These are phyloP conservation scores for Nepenthes alata DNA, from an alignment of 179 eudicot species.

Conservation along the genomic window DNA sequence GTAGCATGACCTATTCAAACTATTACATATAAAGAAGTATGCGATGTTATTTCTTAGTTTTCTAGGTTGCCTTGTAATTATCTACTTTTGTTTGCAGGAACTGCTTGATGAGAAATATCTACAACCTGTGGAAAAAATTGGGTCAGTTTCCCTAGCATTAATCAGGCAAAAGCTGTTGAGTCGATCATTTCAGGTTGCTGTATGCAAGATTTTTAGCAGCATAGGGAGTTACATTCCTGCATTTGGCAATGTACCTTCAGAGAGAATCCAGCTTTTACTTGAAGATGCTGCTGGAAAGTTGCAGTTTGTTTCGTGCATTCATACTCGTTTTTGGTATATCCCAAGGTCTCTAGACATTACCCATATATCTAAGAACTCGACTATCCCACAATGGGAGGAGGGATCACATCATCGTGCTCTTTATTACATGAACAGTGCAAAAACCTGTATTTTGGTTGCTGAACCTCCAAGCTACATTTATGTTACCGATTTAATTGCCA, in stretches of 20 bases:
- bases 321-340: constrained; percentile 73
- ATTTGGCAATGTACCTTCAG: constrained; percentile 22
- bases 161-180: constrained; percentile 54
- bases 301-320: constrained; percentile 58
- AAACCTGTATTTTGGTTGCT: constrained; percentile 47
- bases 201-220: constrained; percentile 44
- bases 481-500: constrained; percentile 55
- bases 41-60: neutral
- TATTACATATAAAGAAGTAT: neutral
- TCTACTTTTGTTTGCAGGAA: constrained; percentile 35
- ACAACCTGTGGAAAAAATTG: constrained; percentile 41
- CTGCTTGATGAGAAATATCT: constrained; percentile 41
- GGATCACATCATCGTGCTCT: constrained; percentile 56
- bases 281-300: constrained; percentile 49
- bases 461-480: constrained; percentile 81
- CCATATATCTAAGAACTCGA: constrained; percentile 32
- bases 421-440: constrained; percentile 46
- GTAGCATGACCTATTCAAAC: constrained; percentile 24
- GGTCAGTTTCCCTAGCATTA: constrained; percentile 41
- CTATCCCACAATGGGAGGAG: constrained; percentile 56
- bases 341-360: constrained; percentile 68
- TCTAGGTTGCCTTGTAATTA: neutral
- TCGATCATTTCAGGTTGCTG: constrained; percentile 70
- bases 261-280: constrained; percentile 28
- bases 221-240: constrained; percentile 23